These are phyloP conservation scores for Mycena rebaudengoi DNA, from an alignment of 768 basidiomycete genomes.

Conservation along the genomic window DNA sequence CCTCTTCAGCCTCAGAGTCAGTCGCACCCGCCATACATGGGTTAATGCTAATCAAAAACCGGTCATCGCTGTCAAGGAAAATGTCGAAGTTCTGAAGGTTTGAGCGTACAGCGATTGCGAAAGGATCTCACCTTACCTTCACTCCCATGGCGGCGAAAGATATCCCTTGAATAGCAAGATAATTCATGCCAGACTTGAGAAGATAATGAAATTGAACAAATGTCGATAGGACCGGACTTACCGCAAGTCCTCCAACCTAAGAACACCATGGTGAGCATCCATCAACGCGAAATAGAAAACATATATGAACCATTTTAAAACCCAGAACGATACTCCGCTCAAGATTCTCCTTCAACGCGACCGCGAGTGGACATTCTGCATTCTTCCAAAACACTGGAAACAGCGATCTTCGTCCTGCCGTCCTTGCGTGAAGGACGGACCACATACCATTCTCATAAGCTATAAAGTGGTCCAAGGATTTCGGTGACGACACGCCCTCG, in stretches of 20 bases:
- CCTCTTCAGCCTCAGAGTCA: neutral
- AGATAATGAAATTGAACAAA: neutral
- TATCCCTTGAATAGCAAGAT: neutral
- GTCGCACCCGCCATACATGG: too few relatives aligned
- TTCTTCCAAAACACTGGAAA: neutral
- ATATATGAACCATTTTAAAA: neutral
- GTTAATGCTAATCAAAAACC: neutral
- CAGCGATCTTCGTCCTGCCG: neutral
- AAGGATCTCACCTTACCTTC: neutral
- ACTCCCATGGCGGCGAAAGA: neutral
- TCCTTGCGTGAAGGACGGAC: too few relatives aligned
- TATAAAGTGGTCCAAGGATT: neutral
- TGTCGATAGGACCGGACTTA: neutral
- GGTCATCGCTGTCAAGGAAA: neutral
- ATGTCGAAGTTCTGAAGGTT: neutral
- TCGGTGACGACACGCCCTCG: neutral
- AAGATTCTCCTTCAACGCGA: neutral
- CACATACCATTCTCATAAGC: neutral
- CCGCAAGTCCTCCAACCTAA: neutral
- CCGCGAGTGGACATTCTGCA: neutral
- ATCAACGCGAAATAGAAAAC: neutral
- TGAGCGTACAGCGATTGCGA: neutral
- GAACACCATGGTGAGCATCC: neutral
- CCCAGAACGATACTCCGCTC: neutral
- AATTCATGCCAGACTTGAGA: neutral